A percentile compares a stretch with the other conserved stretches of the same genome.
phyloP scores from a whole-genome alignment of 306 rosid species.

The Quillaja saponaria region DNA sequence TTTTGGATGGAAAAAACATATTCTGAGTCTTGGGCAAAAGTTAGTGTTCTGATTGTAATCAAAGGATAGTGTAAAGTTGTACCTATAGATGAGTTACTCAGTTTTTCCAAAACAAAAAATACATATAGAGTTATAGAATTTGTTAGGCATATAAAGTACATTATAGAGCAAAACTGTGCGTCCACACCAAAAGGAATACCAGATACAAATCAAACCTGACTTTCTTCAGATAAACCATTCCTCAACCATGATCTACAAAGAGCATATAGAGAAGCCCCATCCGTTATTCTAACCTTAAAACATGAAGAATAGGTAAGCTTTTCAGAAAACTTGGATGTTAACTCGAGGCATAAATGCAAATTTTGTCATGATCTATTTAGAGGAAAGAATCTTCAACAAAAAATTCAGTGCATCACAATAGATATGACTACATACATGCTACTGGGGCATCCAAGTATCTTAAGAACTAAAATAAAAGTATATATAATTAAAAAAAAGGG shows the following conservation, averaged over 20 bases:
- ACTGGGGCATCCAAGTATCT: too few species aligned
- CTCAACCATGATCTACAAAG: constrained; percentile 89
- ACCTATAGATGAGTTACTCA: not conserved
- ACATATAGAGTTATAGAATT: constrained; percentile 24
- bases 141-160: not conserved
- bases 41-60: constrained; percentile 16
- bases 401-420: not conserved
- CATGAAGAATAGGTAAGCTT: constrained; percentile 25
- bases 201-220: constrained; percentile 54
- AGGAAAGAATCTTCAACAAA: not conserved
- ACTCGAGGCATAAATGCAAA: not conserved
- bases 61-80: constrained; percentile 13
- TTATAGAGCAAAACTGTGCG: too few species aligned
- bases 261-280: constrained; percentile 76
- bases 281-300: constrained; percentile 69
- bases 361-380: not conserved
- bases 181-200: too few species aligned
- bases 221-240: constrained; percentile 67
- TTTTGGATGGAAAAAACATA: not conserved
- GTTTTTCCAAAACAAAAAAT: constrained; percentile 12
- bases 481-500: too few species aligned
- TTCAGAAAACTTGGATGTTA: constrained; percentile 17
- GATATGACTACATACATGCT: not conserved
- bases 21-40: not conserved
- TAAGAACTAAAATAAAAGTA: too few species aligned